Base-by-base conservation (phyloP, 352 stramenopile species). In the Pythium chondricola region DNA sequence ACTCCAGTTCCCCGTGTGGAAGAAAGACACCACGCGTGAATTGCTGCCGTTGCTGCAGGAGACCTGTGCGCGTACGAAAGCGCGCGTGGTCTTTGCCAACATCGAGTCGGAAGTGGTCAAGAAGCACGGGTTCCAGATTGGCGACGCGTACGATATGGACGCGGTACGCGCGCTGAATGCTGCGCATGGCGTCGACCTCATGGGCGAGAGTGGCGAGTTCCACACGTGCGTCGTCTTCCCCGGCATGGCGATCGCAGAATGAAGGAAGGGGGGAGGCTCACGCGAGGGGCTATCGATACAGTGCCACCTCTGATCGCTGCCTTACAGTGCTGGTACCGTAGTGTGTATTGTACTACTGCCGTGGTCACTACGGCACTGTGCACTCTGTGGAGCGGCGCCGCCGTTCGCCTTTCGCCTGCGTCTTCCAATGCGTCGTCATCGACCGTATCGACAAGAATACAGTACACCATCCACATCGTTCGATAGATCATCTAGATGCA, bases 151-250 rank as follows among this genome's bases (percentile, higher is more conserved):
- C 47, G 47, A 77, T 20, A 63, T 54, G 56, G 43, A 53, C 47
- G 24, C 47, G 1, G 46, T 81, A 2, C 38, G 58, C 39, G 32
- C 62, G n/a, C 36, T 66, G 26, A 80, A 80, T 35, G 36, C 11
- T 11, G n/a, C n/a, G 18, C 38, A 41, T 29, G 8, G n/a, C 16
- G 56, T 90, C 6, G 87, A 96, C 64, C 59, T 78, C 11, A 95
- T 96, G 79, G 87, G 87, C 24, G 87, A 97, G 41, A 61, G 77
- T 50, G 87, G 87, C 30, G 87, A 97, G 67, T 97, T 96, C 64
- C 87, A 97, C 71, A 91, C 83, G 13, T 70, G 88, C 20, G 85
- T 86, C 25, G 61, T 83, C 56, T 84, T 97, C 31, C 70, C 64
- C 16, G 55, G 61, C 10, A 81, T 95, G 83, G 58, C 17, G 14